phyloP scores from a whole-genome alignment of 1,284 basidiomycete species.

The Rhodotorula sp. region DNA sequence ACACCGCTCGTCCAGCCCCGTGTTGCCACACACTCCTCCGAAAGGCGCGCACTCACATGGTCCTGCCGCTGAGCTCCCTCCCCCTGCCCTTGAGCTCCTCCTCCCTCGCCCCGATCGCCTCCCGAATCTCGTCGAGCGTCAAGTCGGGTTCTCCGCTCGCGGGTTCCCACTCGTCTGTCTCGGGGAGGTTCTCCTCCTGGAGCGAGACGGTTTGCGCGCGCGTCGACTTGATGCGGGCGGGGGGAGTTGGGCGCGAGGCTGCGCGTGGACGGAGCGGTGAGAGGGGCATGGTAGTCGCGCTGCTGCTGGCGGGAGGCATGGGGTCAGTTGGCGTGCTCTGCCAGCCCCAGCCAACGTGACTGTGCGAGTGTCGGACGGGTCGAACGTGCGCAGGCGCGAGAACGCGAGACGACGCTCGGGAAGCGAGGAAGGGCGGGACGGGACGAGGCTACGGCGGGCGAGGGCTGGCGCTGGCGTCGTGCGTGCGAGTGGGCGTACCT shows the following conservation, averaged over 20 bases:
- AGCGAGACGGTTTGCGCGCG: slow-evolving; percentile 25
- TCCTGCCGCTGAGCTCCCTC: slow-evolving; percentile 34
- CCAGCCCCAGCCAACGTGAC: too few species aligned
- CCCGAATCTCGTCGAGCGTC: slow-evolving; percentile 30
- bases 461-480: too few species aligned
- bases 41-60: slow-evolving; percentile 26
- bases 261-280: slow-evolving; percentile 9
- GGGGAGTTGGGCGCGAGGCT: slow-evolving; percentile 26
- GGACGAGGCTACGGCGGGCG: too few species aligned
- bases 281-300: background rate
- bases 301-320: background rate
- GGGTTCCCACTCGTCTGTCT: slow-evolving; percentile 37
- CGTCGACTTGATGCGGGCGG: slow-evolving; percentile 17
- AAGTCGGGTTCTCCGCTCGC: slow-evolving; percentile 22
- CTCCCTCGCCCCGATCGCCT: slow-evolving; percentile 34
- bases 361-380: too few species aligned
- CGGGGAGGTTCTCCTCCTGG: slow-evolving; percentile 15
- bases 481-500: too few species aligned
- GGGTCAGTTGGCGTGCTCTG: too few species aligned
- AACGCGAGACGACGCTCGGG: too few species aligned
- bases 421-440: too few species aligned
- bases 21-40: background rate
- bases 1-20: background rate
- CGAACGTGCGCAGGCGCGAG: too few species aligned
- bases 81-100: slow-evolving; percentile 31